These are phyloP conservation scores for Domatiomyces catenatus DNA, from an alignment of 2,329 filamentous ascomycete species.

Conservation along the genomic window DNA sequence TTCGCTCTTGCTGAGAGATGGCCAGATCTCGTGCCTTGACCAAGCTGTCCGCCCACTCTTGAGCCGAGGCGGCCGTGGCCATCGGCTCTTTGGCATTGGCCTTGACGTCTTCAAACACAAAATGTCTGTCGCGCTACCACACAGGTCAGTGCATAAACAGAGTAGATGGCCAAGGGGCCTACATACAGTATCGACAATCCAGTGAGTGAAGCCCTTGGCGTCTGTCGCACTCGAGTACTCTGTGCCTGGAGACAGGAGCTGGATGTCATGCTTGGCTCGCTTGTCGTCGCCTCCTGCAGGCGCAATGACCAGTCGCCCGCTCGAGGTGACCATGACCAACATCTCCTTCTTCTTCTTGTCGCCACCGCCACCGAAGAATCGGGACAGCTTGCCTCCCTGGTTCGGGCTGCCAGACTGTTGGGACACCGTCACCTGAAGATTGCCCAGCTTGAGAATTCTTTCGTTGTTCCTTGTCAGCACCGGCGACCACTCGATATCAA, in stretches of 20 bases:
- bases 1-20: slow-evolving; percentile 43
- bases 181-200: slow-evolving; percentile 87
- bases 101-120: slow-evolving; percentile 87
- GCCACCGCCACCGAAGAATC: slow-evolving; percentile 76
- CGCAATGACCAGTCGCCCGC: slow-evolving; percentile 74
- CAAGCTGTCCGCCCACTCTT: slow-evolving; percentile 85
- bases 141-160: slow-evolving; percentile 18
- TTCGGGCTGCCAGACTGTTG: slow-evolving; percentile 63
- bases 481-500: slow-evolving; percentile 97
- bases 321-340: slow-evolving; percentile 87
- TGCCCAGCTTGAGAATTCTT: slow-evolving; percentile 83
- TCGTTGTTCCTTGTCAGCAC: slow-evolving; percentile 84
- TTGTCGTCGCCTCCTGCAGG: slow-evolving; percentile 91
- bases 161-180: slow-evolving; percentile 1
- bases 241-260: slow-evolving; percentile 60
- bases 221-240: slow-evolving; percentile 68
- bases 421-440: slow-evolving; percentile 68
- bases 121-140: slow-evolving; percentile 66
- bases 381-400: slow-evolving; percentile 60
- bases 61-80: slow-evolving; percentile 51
- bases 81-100: slow-evolving; percentile 48
- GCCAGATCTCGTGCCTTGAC: slow-evolving; percentile 78
- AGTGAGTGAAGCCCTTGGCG: slow-evolving; percentile 72
- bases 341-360: slow-evolving; percentile 85
- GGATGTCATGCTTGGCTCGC: slow-evolving; percentile 81